Evolutionary conservation across 441 rosid genomes (phyloP), one percentile per base, ranked within the genome.

Genomic region (Breynia disticha): DNA sequence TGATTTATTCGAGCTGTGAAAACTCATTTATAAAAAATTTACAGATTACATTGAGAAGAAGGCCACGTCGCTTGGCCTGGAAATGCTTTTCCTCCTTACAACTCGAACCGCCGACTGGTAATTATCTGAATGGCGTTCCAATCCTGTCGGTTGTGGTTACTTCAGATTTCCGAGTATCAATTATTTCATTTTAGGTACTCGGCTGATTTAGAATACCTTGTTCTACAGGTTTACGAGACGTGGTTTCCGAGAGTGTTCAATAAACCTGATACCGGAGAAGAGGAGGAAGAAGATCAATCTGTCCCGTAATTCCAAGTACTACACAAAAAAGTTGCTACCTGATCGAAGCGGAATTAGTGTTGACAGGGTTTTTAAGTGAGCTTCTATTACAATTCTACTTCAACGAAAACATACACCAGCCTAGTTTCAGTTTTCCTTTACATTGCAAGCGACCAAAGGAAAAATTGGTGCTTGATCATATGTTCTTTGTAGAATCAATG

Each of bases 31-130:
- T 24, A 54, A 47, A 18, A 17, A 51, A 45, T 61, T 45, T 69
- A 69, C 77, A 90, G 97, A 90, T 73, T 86, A 75, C 63, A 60
- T 86, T 5, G 97, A 90, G 82, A 90, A 85, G 82, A 85, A 80
- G 71, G 90, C 96, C 4, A 76, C 87, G 1, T 73, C 76, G 19
- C 76, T 85, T 32, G 88, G 88, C 62, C 72, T 91, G 60, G 79
- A 79, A 37, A 80, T 55, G 83, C 80, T 87, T 32, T 91, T 91
- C 59, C 78, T 91, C 20, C 65, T 91, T 52, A 91, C 96, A 16
- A 87, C 98, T 17, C 89, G 98, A 5, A 79, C 95, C 16, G 89
- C 96, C 2, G 96, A 91, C 55, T 87, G 98, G 98, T 84, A 60
- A 15, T 46, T 17, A n/a, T n/a, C n/a, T 47, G 48, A 49, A 44